Percentiles rank a stretch among this genome's conserved stretches.
Conservation (phyloP, 2,329 filamentous ascomycete genomes). For the Didymella sp. region DNA sequence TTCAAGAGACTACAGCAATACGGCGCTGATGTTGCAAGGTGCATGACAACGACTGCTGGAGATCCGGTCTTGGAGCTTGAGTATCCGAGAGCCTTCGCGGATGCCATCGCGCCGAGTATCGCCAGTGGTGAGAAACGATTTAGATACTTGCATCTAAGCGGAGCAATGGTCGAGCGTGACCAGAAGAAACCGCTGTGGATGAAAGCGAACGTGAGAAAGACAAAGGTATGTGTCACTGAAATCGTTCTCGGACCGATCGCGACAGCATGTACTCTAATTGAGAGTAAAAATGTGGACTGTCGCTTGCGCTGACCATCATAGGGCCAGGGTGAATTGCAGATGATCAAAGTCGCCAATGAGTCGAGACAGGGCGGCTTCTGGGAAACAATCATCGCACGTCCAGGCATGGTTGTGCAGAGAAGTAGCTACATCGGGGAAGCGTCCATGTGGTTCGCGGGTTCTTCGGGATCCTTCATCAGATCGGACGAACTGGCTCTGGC, state of each 20-base stretch:
- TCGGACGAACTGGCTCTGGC: slow-evolving; percentile 30
- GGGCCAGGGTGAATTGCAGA: slow-evolving; percentile 23
- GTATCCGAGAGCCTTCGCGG: slow-evolving; percentile 25
- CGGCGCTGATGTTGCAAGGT: slow-evolving; percentile 22
- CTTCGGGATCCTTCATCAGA: slow-evolving; percentile 24
- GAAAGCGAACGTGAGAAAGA: slow-evolving; percentile 22
- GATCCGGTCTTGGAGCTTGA: slow-evolving; percentile 22
- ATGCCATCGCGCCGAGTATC: slow-evolving; percentile 18
- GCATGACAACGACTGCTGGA: slow-evolving; percentile 27
- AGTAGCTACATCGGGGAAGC: slow-evolving; percentile 17
- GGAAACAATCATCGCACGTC: slow-evolving; percentile 26
- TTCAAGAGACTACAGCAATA: background rate
- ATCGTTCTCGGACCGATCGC: background rate
- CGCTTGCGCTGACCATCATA: slow-evolving; percentile 3
- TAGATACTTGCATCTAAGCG: slow-evolving; percentile 25
- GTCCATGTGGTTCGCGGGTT: slow-evolving; percentile 20
- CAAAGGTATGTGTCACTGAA: slow-evolving; percentile 12
- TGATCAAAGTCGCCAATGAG: slow-evolving; percentile 24
- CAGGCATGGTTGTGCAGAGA: slow-evolving; percentile 20
- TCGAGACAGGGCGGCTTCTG: slow-evolving; percentile 13
- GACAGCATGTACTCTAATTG: background rate
- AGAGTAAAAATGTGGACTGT: background rate
- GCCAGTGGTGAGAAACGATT: slow-evolving; percentile 19
- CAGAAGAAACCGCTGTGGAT: slow-evolving; percentile 22
- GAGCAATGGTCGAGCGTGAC: slow-evolving; percentile 22